Evolutionary conservation across 2,329 filamentous ascomycete species (phyloP), one percentile per base, ranked within the genome.

Genomic region (Exophiala sp.): DNA sequence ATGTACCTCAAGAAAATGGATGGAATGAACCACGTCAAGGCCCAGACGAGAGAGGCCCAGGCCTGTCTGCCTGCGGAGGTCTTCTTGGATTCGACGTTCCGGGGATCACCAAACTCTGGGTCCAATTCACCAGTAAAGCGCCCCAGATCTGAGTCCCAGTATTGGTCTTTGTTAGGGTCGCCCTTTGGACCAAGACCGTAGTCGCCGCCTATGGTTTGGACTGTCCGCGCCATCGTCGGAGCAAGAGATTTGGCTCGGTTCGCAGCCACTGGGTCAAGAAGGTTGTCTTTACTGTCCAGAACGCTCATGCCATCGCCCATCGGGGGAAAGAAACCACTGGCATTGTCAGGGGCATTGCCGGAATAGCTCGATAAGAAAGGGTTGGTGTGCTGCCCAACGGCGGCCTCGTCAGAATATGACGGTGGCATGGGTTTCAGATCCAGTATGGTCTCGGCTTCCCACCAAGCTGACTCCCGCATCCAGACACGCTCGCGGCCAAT

Each of bases 381-480:
- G 45, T 74, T 72, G 2, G 62, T 36, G 1, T 69, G 68, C 72
- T 75, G 55, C 39, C 53, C 57, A 29, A 54, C 52, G 11, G 46
- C 16, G 16, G 42, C n/a, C 36, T 53, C 47, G 11, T 63, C 47
- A 63, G 18, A 52, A 54, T 45, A 57, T 50, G 61, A 71, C 29
- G 52, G 66, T 29, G 84, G 81, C 49, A 80, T 76, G 1, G 86
- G 83, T 71, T 94, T 92, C 64, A 95, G 78, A 66, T 99, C 94
- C 24, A 97, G 84, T 88, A 96, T 95, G 57, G 83, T 89, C 73
- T 99, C 94, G 4, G 91, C 92, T 71, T 97, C 92, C 92, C 92
- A 97, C 92, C 94, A 99, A 2, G 91, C 88, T 53, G 77, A 81
- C 71, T 99, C 94, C 46, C 92, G 84, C 77, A 97, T 91, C 94